Evolutionary conservation across 176 grass and related monocot species (phyloP).

Genomic region (Oryza brachyantha): DNA sequence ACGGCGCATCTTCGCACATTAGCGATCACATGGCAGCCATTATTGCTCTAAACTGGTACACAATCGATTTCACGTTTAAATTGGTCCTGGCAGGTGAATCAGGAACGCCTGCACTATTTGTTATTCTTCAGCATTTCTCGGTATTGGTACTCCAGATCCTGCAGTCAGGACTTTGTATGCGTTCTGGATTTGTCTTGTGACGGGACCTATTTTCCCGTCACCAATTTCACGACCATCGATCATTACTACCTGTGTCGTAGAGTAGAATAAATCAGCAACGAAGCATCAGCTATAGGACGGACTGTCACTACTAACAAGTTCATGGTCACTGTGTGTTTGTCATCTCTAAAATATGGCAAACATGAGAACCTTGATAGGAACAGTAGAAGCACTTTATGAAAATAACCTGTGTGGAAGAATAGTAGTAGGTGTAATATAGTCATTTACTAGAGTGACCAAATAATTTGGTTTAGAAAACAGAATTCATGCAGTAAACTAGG

Average conservation of each 20-base stretch:
- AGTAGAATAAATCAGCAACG: constrained; percentile 30
- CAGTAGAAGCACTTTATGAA: neutral
- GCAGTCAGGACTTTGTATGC: constrained; percentile 69
- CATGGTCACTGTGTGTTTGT: neutral
- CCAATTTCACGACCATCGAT: constrained; percentile 73
- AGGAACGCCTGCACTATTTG: neutral
- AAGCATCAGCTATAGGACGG: neutral
- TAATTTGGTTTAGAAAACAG: neutral
- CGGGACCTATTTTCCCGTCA: constrained; percentile 64
- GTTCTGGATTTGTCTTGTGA: constrained; percentile 78
- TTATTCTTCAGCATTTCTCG: constrained; percentile 36
- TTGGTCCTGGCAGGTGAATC: neutral
- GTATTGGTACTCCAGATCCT: constrained; percentile 73
- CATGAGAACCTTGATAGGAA: too few species aligned
- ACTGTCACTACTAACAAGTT: neutral
- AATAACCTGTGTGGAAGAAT: neutral
- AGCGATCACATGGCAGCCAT: neutral
- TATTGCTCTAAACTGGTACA: neutral
- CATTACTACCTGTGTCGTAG: constrained; percentile 65
- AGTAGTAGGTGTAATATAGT: neutral
- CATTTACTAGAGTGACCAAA: neutral
- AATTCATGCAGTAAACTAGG: neutral
- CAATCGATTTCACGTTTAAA: neutral
- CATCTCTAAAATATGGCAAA: too few species aligned
- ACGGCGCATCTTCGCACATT: neutral